phyloP scores from a whole-genome alignment of 768 basidiomycete genomes.

The Hygrophorus russula region DNA sequence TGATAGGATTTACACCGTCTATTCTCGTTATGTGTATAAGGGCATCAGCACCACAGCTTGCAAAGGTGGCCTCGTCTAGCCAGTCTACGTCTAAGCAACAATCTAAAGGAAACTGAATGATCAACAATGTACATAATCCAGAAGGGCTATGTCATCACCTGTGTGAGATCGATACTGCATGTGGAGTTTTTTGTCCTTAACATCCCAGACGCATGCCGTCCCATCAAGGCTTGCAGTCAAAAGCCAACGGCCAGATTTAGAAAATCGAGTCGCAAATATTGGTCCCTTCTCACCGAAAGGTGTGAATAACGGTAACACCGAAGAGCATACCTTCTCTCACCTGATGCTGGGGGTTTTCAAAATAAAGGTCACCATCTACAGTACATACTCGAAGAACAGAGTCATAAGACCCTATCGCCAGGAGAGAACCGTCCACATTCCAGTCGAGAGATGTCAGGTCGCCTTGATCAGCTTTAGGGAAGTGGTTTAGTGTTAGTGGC shows the following conservation, averaged over 20 bases:
- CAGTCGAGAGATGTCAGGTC: constrained; percentile 74
- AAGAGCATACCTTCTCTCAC: constrained; percentile 25
- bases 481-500: constrained; percentile 25
- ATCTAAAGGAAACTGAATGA: constrained; percentile 25
- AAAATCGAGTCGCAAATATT: constrained; percentile 72
- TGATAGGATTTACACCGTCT: constrained; percentile 40
- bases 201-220: constrained; percentile 71
- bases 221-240: constrained; percentile 71
- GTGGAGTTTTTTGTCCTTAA: constrained; percentile 46
- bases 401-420: constrained; percentile 76
- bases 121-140: background rate
- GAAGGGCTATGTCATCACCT: constrained; percentile 28
- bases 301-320: constrained; percentile 14
- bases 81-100: constrained; percentile 79
- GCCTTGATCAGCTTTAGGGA: constrained; percentile 32
- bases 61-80: constrained; percentile 61
- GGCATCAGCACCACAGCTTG: constrained; percentile 62
- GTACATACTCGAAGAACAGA: constrained; percentile 58
- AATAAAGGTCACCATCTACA: constrained; percentile 48
- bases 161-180: constrained; percentile 56
- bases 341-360: constrained; percentile 53
- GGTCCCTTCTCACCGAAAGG: constrained; percentile 50
- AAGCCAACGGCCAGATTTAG: constrained; percentile 60
- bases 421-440: constrained; percentile 59
- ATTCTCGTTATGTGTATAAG: constrained; percentile 51